Evolutionary conservation across 768 basidiomycete species (phyloP).

Genomic region (Amanita polypyramis): DNA sequence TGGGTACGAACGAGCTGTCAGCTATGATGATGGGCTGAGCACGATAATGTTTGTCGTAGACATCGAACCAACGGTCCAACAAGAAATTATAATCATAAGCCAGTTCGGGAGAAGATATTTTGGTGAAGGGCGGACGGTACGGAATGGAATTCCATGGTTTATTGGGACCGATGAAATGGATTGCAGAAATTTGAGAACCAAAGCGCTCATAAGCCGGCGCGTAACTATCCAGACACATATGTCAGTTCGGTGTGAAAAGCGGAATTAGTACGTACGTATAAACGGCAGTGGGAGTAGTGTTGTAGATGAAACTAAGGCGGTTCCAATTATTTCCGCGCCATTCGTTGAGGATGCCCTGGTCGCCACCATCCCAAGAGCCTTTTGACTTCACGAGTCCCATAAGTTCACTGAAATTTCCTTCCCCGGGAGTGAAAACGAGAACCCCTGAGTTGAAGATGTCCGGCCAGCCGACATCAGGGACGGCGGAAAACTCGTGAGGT

Average conservation of each 20-base stretch:
- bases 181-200: conserved; percentile 73
- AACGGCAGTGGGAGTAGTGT: conserved; percentile 93
- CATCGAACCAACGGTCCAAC: conserved; percentile 82
- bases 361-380: conserved; percentile 97
- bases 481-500: conserved; percentile 81
- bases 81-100: conserved; percentile 74
- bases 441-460: conserved; percentile 99
- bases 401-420: conserved; percentile 75
- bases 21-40: conserved; percentile 33
- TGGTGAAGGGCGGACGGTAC: conserved; percentile 50
- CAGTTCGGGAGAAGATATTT: conserved; percentile 23
- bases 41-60: conserved; percentile 85
- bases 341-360: conserved; percentile 95
- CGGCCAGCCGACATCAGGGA: conserved; percentile 97
- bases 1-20: conserved; percentile 45
- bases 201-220: conserved; percentile 95
- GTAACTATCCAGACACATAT: conserved; percentile 43
- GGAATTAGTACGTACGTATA: conserved; percentile 66
- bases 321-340: conserved; percentile 87
- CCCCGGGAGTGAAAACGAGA: conserved; percentile 73
- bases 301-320: conserved; percentile 93
- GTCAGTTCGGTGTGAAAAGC: conserved; percentile 18
- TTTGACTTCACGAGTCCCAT: conserved; percentile 59
- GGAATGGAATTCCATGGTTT: conserved; percentile 87
- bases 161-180: conserved; percentile 93